A percentile compares a stretch with the other conserved stretches of the same genome.
Conservation (phyloP, 805 yeast species). For the Cyberlindnera maritima region DNA sequence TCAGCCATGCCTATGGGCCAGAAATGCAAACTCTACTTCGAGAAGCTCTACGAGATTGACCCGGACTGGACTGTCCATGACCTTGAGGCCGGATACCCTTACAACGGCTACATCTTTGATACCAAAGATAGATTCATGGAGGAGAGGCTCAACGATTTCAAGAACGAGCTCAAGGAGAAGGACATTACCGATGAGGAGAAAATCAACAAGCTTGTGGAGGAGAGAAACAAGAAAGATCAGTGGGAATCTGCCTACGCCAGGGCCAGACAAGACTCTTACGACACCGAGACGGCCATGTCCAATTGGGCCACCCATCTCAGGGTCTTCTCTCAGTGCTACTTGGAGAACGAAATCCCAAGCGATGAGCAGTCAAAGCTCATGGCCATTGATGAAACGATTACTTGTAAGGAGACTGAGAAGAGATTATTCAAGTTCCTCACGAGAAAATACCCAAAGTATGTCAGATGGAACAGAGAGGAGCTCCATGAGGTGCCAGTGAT, state of each 20-base stretch:
- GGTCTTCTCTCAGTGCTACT: constrained; percentile 28
- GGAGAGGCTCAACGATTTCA: constrained; percentile 18
- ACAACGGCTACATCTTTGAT: constrained; percentile 26
- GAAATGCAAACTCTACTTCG: constrained; percentile 23
- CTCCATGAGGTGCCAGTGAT: constrained; percentile 19
- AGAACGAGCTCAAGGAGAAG: constrained; percentile 13
- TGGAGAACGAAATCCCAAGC: constrained; percentile 10
- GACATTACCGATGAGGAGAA: constrained; percentile 12
- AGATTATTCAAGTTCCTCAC: constrained; percentile 43
- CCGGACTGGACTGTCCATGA: constrained; percentile 26
- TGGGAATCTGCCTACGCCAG: constrained; percentile 20
- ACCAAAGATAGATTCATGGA: constrained; percentile 22
- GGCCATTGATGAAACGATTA: constrained; percentile 8
- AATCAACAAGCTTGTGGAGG: constrained; percentile 6
- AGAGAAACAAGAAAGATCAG: constrained; percentile 12
- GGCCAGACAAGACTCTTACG: constrained; percentile 15
- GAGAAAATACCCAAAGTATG: constrained; percentile 36
- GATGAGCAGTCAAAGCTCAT: constrained; percentile 12
- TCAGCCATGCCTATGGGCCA: constrained; percentile 10
- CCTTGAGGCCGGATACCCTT: constrained; percentile 19
- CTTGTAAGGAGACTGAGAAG: constrained; percentile 29
- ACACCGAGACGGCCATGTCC: constrained; percentile 25
- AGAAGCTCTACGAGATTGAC: constrained; percentile 15
- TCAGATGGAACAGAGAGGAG: constrained; percentile 38
- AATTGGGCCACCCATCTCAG: constrained; percentile 26